Conservation (phyloP, 1,139 yeast genomes). For the Hyphopichia wangnamkhiaoensis region DNA sequence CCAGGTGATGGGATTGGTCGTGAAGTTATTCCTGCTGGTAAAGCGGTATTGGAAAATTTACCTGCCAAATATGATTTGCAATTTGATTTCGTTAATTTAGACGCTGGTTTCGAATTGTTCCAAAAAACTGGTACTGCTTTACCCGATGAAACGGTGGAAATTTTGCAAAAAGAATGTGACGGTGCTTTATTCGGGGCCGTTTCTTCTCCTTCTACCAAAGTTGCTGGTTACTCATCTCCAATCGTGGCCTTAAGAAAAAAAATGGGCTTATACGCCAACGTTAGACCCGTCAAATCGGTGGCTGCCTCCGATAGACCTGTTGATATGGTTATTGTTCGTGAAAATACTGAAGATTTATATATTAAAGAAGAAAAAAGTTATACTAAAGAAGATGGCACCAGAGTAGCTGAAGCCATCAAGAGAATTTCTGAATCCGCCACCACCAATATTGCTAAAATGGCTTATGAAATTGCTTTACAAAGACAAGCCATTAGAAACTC, state of each 20-base stretch:
- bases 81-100: conserved; percentile 82
- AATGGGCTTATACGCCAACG: conserved; percentile 92
- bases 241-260: conserved; percentile 96
- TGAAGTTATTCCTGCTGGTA: conserved; percentile 96
- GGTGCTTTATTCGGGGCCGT: conserved; percentile 99
- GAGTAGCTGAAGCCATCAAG: conserved; percentile 96
- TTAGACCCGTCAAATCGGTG: conserved; percentile 95
- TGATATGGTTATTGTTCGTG: conserved; percentile 97
- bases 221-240: conserved; percentile 95
- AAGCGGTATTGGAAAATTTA: conserved; percentile 77
- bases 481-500: conserved; percentile 81
- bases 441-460: conserved; percentile 82
- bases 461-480: conserved; percentile 88
- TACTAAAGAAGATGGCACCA: conserved; percentile 68
- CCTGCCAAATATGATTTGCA: conserved; percentile 73
- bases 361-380: conserved; percentile 86
- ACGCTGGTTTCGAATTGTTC: conserved; percentile 94
- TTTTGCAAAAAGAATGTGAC: conserved; percentile 81
- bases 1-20: conserved; percentile 99
- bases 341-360: conserved; percentile 95
- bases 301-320: conserved; percentile 82
- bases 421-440: conserved; percentile 91
- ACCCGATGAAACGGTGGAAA: conserved; percentile 86
- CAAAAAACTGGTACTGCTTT: conserved; percentile 91
- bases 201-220: conserved; percentile 90